Evolutionary conservation across 129 eudicot genomes (phyloP), one percentile per base, ranked within the genome.

Genomic region (Tagetes patula): DNA sequence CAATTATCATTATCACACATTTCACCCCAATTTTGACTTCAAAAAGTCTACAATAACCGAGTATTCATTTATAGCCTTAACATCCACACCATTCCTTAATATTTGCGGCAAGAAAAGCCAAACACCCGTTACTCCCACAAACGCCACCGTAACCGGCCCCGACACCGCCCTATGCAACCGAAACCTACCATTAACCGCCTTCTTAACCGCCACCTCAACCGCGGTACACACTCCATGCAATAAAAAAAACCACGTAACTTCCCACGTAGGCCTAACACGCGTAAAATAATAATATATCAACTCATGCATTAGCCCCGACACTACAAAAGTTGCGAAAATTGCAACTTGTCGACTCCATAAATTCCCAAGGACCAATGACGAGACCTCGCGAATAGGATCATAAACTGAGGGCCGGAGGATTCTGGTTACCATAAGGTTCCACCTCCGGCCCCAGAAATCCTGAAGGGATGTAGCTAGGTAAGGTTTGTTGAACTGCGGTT

Each of bases 381-480:
- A 72, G 12, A 79, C 4, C 42, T 9, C 32, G 55, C 78, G 71
- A 2, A 85, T 41, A 0, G 88, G 96, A 43, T 59, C 42, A 53
- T 82, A 89, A 3, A 87, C 82, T 30, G 87, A 62, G 2, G 82
- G 87, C 64, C 96, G 86, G 37, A 89, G 82, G 2, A 83, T 83
- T 14, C 80, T 60, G 2, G 85, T 62, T 0, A 83, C 96, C 85
- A 85, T 81, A 32, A 89, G 88, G 62, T 89, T 89, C 92, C 96
- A 89, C 83, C 96, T 63, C 0, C 87, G 85, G 31, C 96, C 89
- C 96, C 96, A 89, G 36, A 87, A 89, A 33, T 89, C 90, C 67
- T 87, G 96, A 0, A 89, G 84, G 39, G 96, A 87, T 27, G 90
- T 78, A 31, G 96, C 77, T 3, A 87, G 36, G 38, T 87, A 87